Evolutionary conservation across 345 rosid species (phyloP).

Genomic region (Eucalyptus rudis): DNA sequence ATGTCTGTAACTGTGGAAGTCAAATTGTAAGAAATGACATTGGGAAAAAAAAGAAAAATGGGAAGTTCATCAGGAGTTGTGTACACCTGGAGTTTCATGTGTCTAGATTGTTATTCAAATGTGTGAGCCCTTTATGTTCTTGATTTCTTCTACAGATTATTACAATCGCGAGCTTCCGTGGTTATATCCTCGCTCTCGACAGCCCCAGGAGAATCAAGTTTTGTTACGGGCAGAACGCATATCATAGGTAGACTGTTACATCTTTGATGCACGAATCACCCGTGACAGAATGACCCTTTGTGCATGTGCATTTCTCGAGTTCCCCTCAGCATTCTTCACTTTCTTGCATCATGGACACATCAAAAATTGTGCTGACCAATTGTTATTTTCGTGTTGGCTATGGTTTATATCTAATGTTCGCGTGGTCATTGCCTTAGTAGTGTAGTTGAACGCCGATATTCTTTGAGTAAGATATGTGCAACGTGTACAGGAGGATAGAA

Average conservation of each 20-base stretch:
- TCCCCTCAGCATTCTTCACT: background rate
- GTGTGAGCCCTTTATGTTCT: background rate
- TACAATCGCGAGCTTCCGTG: background rate
- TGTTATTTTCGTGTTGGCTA: background rate
- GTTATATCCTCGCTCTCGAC: background rate
- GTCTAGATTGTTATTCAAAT: background rate
- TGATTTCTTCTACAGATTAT: background rate
- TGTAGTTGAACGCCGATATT: background rate
- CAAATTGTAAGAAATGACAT: background rate
- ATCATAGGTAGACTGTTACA: background rate
- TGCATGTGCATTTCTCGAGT: background rate
- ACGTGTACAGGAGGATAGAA: background rate
- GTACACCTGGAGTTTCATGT: background rate
- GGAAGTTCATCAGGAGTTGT: background rate
- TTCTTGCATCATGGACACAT: background rate
- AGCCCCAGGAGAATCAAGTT: background rate
- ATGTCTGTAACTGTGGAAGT: background rate
- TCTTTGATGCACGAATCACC: background rate
- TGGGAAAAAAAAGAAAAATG: background rate
- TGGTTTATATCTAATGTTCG: background rate
- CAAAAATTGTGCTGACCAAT: background rate
- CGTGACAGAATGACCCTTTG: background rate
- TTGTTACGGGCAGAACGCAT: background rate
- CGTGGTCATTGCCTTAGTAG: background rate
- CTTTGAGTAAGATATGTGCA: background rate